Evolutionary conservation across 129 eudicot species (phyloP), one percentile per base, ranked within the genome.

Genomic region (Solidago caesia): DNA sequence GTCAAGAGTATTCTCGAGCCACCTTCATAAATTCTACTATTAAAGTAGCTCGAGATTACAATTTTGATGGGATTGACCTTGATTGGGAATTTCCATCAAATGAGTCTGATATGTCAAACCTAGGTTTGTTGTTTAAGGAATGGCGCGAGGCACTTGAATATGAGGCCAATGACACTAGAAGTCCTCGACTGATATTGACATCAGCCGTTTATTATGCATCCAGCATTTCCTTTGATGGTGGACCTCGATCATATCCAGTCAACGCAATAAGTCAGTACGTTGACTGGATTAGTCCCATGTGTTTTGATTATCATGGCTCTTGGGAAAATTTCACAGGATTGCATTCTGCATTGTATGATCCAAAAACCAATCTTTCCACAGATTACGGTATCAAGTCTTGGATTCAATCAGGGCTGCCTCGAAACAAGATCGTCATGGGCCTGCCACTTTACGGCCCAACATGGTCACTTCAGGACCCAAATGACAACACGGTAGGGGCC

Each of bases 221-320:
- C 12, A 53, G 42, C 67, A 12, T 84, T 47, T 49, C 77, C 14
- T 68, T 72, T 5, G 11, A 48, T 0, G 74, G 73, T 39, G 76
- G 56, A 44, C 67, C 77, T 3, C 77, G 80, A 41, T 39, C 82
- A 4, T 84, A 80, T 68, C 88, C 85, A 5, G 49, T 12, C 33
- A 21, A 80, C 7, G 71, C 63, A 1, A 84, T 84, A 8, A 59
- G 57, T n/a, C 55, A 27, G 55, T 76, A 77, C 16, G 82, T 83
- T 16, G 87, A 83, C 57, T 83, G 87, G 87, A 67, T 83, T 6
- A 83, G 75, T 12, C 81, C 87, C 26, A 84, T 84, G 88, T 76
- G 85, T 52, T 84, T 59, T 6, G 88, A 67, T 47, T 84, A 84
- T 45, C 82, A 77, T 2, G 85, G 85, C 3, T 68, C 77, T 45